Base-by-base conservation (phyloP, 306 rosid genomes). In the Spatholobus suberectus region DNA sequence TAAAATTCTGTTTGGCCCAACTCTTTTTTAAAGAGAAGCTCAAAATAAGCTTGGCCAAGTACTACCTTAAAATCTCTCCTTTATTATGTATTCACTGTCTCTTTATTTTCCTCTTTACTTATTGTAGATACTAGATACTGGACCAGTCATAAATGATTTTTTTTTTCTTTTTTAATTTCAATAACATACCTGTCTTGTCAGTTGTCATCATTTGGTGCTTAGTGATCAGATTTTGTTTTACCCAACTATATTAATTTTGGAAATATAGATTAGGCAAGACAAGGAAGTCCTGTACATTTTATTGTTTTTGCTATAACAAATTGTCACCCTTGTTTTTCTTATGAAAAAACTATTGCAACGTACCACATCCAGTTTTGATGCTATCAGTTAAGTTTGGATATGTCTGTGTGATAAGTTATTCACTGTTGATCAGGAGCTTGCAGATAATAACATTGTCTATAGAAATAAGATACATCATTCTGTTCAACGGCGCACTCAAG, bases 401-500 rank as follows among this genome's bases (percentile, higher is more conserved):
- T 57, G 52, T 41, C 34, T 44, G 46, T 69, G 44, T 73, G 57
- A 79, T 52, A 14, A 14, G n/a, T 62, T 70, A 20, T 73, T 49
- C 12, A 8, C 20, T 24, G 32, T 47, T 74, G 41, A 87, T 54
- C 93, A 92, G 98, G 98, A 92, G 89, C 81, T 84, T 86, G 95
- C 97, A 52, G 94, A 90, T 41, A 91, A 82, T 81, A 91, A 85
- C 85, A 80, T 93, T 71, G 92, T 94, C 70, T 94, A 90, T 58
- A 88, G 94, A 85, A 91, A 88, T 73, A 90, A 88, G 88, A 86
- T 94, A 74, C 97, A 91, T 69, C 98, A 94, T 35, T 71, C 97
- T 41, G 92, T 76, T 80, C 90, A 84, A 70, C 91, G 90, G 85
- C 91, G 87, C 81, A 89, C 96, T 80, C 97, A 86, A 67, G 85